Base-by-base conservation (phyloP, 2,329 filamentous ascomycete species). In the Pseudogymnoascus sp. region DNA sequence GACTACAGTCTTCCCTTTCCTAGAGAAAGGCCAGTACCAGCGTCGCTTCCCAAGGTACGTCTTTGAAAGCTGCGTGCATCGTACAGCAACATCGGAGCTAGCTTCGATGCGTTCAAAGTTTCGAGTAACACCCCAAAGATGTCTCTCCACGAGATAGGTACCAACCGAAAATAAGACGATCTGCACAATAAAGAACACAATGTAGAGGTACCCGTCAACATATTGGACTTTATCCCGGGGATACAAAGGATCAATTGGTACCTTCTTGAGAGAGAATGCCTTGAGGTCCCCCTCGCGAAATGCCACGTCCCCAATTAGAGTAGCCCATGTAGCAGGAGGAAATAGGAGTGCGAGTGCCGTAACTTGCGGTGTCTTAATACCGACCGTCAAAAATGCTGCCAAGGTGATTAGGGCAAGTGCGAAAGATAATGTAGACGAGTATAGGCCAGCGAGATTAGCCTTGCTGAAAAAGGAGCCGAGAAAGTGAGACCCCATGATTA, bases 401-500 rank as follows among this genome's bases (percentile, higher is more conserved):
- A 87, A 82, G 2, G 83, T 80, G 41, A 87, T 75, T 63, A 88
- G 80, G 2, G 83, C 84, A 4, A 87, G 71, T 5, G 85, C 70
- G 53, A 87, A 79, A 0, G 79, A 80, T 12, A 80, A 72, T 36
- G 87, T 82, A 6, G 82, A 81, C n/a, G 81, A 77, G 1, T 82
- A 80, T 62, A 87, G 85, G 25, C 85, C 84, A 36, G 82, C 84
- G 9, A 88, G 76, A 64, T 87, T 84, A 2, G 84, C 80, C 66
- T 83, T 85, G 63, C 76, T 79, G 72, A 87, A 88, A 66, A 87
- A 82, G 14, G 80, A 78, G 0, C 79, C 84, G 18, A 82, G 80
- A 57, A 86, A 82, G 30, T 68, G 66, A 5, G 64, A 58, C 6
- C 64, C 66, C 9, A 50, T 43, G 28, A 66, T 65, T 1, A 64